These are phyloP conservation scores for Pholiota molesta DNA, from an alignment of 768 basidiomycete genomes.

Conservation along the genomic window DNA sequence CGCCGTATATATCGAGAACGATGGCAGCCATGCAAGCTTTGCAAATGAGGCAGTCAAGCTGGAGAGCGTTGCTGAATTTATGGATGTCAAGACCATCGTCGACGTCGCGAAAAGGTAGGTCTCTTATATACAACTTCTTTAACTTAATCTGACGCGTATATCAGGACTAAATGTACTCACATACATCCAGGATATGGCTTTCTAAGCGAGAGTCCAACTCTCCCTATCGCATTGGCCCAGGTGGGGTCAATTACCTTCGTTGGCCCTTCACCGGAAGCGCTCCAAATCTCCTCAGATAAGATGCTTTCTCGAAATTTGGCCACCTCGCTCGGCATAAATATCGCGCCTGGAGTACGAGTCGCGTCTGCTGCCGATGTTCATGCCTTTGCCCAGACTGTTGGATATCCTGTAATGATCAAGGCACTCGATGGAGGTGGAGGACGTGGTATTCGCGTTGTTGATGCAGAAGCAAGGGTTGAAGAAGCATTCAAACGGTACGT, in stretches of 20 bases:
- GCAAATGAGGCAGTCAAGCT: slow-evolving; percentile 90
- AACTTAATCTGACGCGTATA: not conserved
- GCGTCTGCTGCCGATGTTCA: slow-evolving; percentile 28
- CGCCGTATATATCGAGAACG: slow-evolving; percentile 84
- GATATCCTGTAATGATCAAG: slow-evolving; percentile 79
- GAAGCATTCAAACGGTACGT: slow-evolving; percentile 65
- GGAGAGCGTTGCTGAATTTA: slow-evolving; percentile 59
- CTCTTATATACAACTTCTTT: not conserved
- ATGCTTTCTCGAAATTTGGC: slow-evolving; percentile 38
- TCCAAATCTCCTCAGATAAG: slow-evolving; percentile 65
- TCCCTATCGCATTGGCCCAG: slow-evolving; percentile 77
- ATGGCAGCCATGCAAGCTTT: slow-evolving; percentile 79
- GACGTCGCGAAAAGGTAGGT: slow-evolving; percentile 30
- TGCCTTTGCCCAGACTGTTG: slow-evolving; percentile 29
- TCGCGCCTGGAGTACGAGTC: slow-evolving; percentile 35
- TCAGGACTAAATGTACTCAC: slow-evolving; percentile 37
- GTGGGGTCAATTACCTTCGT: slow-evolving; percentile 74
- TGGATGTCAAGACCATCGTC: slow-evolving; percentile 34
- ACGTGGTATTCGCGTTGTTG: slow-evolving; percentile 87
- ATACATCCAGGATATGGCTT: slow-evolving; percentile 75
- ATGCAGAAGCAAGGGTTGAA: slow-evolving; percentile 70
- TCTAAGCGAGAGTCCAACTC: slow-evolving; percentile 82
- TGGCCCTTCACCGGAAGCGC: slow-evolving; percentile 78
- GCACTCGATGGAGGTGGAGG: slow-evolving; percentile 91
- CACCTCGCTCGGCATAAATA: slow-evolving; percentile 27